A percentile compares a stretch with the other conserved stretches of the same genome.
Evolutionary conservation across 176 grass and related monocot genomes (phyloP).

Genomic region (Chrysopogon serrulatus): DNA sequence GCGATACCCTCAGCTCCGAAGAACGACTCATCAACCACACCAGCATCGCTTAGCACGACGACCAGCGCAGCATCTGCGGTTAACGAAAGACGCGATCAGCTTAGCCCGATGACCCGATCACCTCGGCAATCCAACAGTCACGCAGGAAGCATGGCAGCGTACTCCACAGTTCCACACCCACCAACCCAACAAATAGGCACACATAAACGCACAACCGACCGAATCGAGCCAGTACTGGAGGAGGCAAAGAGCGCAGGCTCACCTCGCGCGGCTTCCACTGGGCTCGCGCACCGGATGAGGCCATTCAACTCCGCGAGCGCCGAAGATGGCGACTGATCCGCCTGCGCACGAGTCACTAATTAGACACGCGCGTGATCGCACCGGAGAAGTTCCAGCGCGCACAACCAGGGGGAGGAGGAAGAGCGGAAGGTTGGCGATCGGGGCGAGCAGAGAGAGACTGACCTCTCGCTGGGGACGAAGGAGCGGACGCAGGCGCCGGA

Average conservation of each 20-base stretch:
- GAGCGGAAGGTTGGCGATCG: neutral
- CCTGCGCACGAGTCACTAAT: constrained; percentile 12
- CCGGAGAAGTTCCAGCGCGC: neutral
- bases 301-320: constrained; percentile 28
- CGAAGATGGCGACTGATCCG: neutral
- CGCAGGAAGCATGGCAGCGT: neutral
- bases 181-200: neutral
- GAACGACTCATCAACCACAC: constrained; percentile 49
- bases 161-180: neutral
- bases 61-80: constrained; percentile 50
- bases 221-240: neutral
- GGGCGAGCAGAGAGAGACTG: neutral
- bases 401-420: neutral
- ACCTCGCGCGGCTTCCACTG: constrained; percentile 46
- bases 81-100: constrained; percentile 20
- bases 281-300: constrained; percentile 37
- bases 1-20: constrained; percentile 46
- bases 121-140: constrained; percentile 3
- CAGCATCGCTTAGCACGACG: constrained; percentile 38
- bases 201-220: neutral
- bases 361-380: neutral
- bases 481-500: constrained; percentile 55
- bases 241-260: constrained; percentile 15
- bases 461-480: constrained; percentile 44
- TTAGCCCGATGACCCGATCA: neutral